A percentile compares a stretch with the other conserved stretches of the same genome.
Evolutionary conservation across 768 basidiomycete species (phyloP).

Genomic region (Suillus spraguei): DNA sequence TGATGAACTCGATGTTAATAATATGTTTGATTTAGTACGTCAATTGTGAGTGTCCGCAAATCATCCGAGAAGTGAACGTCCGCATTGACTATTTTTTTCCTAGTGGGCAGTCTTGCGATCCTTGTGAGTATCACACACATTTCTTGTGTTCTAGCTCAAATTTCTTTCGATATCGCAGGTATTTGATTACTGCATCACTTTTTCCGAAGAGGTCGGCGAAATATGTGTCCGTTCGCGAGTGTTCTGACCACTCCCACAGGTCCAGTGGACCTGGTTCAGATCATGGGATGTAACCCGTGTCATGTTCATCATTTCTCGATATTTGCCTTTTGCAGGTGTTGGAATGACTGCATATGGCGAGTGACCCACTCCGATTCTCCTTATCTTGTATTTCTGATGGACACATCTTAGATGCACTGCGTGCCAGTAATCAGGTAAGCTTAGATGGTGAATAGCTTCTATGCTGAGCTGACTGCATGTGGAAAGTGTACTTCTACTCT

Average conservation of each 20-base stretch:
- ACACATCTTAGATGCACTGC: background rate
- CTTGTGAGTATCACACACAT: slow-evolving; percentile 13
- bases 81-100: background rate
- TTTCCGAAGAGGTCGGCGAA: slow-evolving; percentile 11
- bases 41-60: slow-evolving; percentile 14
- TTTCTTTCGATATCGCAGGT: slow-evolving; percentile 1
- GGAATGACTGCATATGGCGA: slow-evolving; percentile 19
- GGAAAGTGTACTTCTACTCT: slow-evolving; percentile 5
- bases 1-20: background rate
- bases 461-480: slow-evolving; percentile 5
- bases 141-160: background rate
- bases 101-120: slow-evolving; percentile 22
- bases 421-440: background rate
- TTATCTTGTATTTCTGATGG: background rate
- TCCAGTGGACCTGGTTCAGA: slow-evolving; percentile 20
- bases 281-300: slow-evolving; percentile 19
- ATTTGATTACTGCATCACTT: slow-evolving; percentile 15
- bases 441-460: background rate
- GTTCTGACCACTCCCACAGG: slow-evolving; percentile 12
- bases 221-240: background rate
- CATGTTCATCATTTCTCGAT: slow-evolving; percentile 22
- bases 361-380: background rate
- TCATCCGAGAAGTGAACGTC: background rate
- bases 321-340: slow-evolving; percentile 21
- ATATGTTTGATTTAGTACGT: slow-evolving; percentile 14